phyloP scores from a whole-genome alignment of 495 filamentous ascomycete species.

The Xylaria longipes region DNA sequence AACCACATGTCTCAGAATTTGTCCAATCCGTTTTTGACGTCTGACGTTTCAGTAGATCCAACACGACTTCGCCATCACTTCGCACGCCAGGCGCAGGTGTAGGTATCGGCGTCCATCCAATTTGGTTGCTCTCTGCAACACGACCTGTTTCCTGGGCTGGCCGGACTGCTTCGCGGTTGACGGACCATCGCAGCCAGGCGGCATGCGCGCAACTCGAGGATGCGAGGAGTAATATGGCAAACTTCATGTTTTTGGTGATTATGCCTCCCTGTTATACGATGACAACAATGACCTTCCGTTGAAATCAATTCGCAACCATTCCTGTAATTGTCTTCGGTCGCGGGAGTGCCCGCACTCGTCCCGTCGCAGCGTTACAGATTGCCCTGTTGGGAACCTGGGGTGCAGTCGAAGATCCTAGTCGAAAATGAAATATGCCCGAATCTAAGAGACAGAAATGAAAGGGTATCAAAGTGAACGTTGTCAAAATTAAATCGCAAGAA shows the following conservation, averaged over 20 bases:
- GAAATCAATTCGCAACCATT: background rate
- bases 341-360: constrained; percentile 15
- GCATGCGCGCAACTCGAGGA: constrained; percentile 28
- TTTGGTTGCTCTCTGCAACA: background rate
- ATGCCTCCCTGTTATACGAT: background rate
- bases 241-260: constrained; percentile 25
- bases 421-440: background rate
- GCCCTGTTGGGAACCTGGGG: background rate
- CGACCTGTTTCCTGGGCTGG: constrained; percentile 29
- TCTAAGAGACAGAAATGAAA: background rate
- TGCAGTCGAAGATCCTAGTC: background rate
- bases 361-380: background rate
- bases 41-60: constrained; percentile 29
- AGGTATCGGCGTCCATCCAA: constrained; percentile 37
- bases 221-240: constrained; percentile 21
- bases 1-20: constrained; percentile 47
- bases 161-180: constrained; percentile 18
- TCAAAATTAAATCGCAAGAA: background rate
- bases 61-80: constrained; percentile 18
- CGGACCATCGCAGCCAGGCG: constrained; percentile 34
- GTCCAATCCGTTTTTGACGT: constrained; percentile 34
- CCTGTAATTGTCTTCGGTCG: background rate
- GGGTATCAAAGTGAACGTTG: constrained; percentile 4
- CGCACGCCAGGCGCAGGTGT: constrained; percentile 32
- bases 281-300: background rate